Conservation (phyloP, 164 flowering plant genomes). For the Liriodendron chinense region DNA sequence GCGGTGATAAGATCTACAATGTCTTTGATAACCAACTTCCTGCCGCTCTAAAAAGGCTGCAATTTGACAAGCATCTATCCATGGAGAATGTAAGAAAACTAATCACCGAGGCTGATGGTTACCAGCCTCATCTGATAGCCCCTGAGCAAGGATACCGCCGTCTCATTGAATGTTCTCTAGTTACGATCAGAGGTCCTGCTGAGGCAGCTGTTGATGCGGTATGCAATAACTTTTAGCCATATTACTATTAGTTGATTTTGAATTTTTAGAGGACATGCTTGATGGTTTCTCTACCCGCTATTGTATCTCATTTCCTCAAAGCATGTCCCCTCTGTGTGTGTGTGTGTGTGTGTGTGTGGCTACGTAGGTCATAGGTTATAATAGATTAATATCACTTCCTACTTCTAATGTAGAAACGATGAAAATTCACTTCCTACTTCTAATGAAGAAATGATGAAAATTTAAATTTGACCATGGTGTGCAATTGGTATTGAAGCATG, state of each 20-base stretch:
- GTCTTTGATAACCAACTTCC: slow-evolving; percentile 88
- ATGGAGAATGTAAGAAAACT: slow-evolving; percentile 79
- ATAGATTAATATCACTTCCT: too few species aligned
- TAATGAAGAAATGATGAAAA: too few species aligned
- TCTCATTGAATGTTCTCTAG: slow-evolving; percentile 74
- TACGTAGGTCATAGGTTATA: too few species aligned
- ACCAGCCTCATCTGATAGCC: slow-evolving; percentile 82
- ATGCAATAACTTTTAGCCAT: slow-evolving; percentile 11
- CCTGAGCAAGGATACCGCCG: slow-evolving; percentile 94
- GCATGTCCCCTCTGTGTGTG: too few species aligned
- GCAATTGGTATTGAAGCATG: too few species aligned
- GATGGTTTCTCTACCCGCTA: not conserved
- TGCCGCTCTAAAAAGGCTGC: slow-evolving; percentile 76
- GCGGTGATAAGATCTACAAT: slow-evolving; percentile 75
- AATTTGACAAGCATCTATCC: slow-evolving; percentile 78
- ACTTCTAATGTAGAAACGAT: too few species aligned
- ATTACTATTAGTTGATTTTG: not conserved
- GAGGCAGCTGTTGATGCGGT: slow-evolving; percentile 96
- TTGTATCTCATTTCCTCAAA: too few species aligned
- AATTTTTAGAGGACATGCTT: not conserved
- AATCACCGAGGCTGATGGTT: slow-evolving; percentile 85
- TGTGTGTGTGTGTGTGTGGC: too few species aligned
- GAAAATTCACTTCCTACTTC: too few species aligned
- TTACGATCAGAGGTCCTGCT: slow-evolving; percentile 86
- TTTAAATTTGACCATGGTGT: too few species aligned